These are phyloP conservation scores for Lophiostoma macrostomum DNA, from an alignment of 495 filamentous ascomycete species.

Conservation along the genomic window DNA sequence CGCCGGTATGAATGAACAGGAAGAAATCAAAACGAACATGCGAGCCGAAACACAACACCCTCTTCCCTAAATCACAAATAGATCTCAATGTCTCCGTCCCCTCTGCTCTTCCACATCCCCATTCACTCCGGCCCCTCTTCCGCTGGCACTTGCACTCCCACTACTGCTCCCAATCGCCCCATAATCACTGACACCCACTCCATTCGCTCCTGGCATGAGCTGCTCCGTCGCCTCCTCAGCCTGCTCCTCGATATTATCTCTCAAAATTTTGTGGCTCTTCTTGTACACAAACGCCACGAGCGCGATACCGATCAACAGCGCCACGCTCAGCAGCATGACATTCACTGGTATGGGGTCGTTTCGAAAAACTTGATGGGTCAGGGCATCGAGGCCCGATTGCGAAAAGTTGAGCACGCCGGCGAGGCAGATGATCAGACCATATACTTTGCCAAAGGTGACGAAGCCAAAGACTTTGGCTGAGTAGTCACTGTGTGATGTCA, in stretches of 20 bases:
- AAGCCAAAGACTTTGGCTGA: slow-evolving; percentile 95
- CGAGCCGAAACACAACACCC: too few species aligned
- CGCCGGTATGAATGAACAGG: too few species aligned
- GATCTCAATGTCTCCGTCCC: too few species aligned
- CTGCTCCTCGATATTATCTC: slow-evolving; percentile 40
- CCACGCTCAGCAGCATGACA: slow-evolving; percentile 58
- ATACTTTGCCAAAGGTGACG: slow-evolving; percentile 90
- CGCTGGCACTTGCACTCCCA: slow-evolving; percentile 3
- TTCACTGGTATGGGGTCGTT: slow-evolving; percentile 80
- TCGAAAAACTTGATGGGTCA: slow-evolving; percentile 69
- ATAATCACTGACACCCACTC: slow-evolving; percentile 16
- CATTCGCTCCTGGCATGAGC: slow-evolving; percentile 38
- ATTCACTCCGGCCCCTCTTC: too few species aligned
- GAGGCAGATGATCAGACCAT: slow-evolving; percentile 89
- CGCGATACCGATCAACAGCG: slow-evolving; percentile 47
- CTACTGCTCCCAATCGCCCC: slow-evolving; percentile 8
- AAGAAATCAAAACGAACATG: too few species aligned
- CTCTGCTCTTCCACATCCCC: not conserved
- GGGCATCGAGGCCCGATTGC: slow-evolving; percentile 75
- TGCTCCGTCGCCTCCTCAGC: slow-evolving; percentile 40
- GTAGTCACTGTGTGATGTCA: slow-evolving; percentile 62
- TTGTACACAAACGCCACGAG: slow-evolving; percentile 40
- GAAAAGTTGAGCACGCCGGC: slow-evolving; percentile 84
- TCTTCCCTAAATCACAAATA: too few species aligned
- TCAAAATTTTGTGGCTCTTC: slow-evolving; percentile 36